Conservation (phyloP, 495 filamentous ascomycete genomes). For the Achaetomiella virescens region DNA sequence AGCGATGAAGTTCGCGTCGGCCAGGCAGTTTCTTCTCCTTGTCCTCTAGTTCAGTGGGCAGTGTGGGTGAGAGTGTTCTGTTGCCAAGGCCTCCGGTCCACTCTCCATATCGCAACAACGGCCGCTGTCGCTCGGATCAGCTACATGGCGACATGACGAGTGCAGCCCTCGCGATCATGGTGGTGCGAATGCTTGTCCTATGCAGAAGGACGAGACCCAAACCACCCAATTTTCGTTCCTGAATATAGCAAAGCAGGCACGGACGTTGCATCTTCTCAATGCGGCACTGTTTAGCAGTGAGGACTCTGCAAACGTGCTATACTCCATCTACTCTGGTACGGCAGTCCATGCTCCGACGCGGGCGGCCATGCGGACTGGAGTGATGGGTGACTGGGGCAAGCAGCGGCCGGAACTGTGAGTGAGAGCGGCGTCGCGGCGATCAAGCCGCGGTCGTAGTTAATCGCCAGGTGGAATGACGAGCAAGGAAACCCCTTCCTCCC, state of each 20-base stretch:
- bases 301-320: not conserved
- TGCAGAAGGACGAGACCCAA: not conserved
- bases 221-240: not conserved
- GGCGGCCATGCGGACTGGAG: not conserved
- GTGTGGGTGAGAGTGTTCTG: not conserved
- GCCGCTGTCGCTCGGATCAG: not conserved
- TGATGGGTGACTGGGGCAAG: not conserved
- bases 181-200: not conserved
- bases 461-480: no score
- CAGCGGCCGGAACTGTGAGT: not conserved
- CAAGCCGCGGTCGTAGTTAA: no score
- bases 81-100: not conserved
- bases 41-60: not conserved
- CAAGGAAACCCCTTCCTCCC: no score
- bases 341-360: not conserved
- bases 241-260: not conserved
- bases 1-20: not conserved
- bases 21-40: conserved; percentile 2
- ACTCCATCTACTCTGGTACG: no score
- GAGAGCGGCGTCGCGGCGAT: not conserved
- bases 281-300: not conserved
- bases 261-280: not conserved
- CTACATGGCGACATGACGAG: not conserved
- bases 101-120: not conserved
- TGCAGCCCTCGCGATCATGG: not conserved